Evolutionary conservation across 306 rosid species (phyloP).

Genomic region (Mucuna pruriens): DNA sequence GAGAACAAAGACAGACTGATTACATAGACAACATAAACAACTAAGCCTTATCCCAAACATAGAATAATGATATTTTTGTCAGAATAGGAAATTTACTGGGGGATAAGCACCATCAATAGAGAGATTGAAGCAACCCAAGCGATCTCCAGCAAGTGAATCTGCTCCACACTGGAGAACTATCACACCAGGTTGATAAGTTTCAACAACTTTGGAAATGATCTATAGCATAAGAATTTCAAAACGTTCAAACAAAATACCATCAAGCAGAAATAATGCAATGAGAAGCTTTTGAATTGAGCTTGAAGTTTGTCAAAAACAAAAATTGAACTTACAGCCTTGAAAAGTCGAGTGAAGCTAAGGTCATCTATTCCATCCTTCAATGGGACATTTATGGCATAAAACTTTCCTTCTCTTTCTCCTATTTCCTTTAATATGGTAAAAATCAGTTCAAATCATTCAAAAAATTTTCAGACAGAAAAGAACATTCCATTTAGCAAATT

Average conservation of each 20-base stretch:
- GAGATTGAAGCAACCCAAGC: conserved; percentile 99
- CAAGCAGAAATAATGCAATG: conserved; percentile 35
- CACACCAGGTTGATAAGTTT: conserved; percentile 90
- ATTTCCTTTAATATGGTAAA: conserved; percentile 80
- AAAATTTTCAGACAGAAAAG: conserved; percentile 30
- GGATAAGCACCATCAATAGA: conserved; percentile 95
- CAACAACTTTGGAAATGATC: conserved; percentile 98
- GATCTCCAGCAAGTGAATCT: conserved; percentile 98
- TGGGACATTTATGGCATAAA: conserved; percentile 97
- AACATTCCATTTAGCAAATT: conserved; percentile 9
- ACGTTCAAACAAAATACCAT: conserved; percentile 19
- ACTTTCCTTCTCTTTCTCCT: conserved; percentile 99
- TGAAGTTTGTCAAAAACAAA: conserved; percentile 40
- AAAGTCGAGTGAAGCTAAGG: conserved; percentile 91
- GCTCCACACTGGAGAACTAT: conserved; percentile 99
- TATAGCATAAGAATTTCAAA: conserved; percentile 47
- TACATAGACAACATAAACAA: not conserved
- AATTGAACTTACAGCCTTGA: conserved; percentile 78
- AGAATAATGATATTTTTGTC: conserved; percentile 12
- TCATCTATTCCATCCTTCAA: conserved; percentile 99
- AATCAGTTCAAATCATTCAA: conserved; percentile 49
- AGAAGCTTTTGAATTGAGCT: conserved; percentile 41
- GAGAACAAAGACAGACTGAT: conserved; percentile 10
- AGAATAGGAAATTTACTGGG: conserved; percentile 55
- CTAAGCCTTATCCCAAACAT: not conserved